A percentile compares a stretch with the other conserved stretches of the same genome.
Conservation (phyloP, 2,329 filamentous ascomycete genomes). For the Hansfordia pulvinata region DNA sequence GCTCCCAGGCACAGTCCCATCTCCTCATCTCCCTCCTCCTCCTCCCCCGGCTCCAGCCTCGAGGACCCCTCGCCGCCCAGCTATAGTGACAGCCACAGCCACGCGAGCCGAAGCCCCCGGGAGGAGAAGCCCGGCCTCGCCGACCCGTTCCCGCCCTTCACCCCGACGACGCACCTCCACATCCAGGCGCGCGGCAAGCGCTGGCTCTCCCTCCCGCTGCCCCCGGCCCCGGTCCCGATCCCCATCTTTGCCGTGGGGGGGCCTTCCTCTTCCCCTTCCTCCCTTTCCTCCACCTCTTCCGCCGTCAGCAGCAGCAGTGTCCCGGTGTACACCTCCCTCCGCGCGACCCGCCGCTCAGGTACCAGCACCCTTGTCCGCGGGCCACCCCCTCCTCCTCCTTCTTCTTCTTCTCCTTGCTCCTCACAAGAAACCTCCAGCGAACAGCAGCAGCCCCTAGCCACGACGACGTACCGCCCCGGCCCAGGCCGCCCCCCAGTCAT, state of each 20-base stretch:
- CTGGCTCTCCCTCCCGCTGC: constrained; percentile 25
- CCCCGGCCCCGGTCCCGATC: constrained; percentile 24
- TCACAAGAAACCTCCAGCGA: constrained; percentile 5
- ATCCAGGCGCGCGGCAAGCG: constrained; percentile 32
- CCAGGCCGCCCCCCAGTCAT: constrained; percentile 37
- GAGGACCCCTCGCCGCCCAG: no score
- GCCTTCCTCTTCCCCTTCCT: constrained; percentile 8
- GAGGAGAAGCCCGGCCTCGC: background rate
- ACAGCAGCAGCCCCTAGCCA: constrained; percentile 22
- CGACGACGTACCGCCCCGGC: constrained; percentile 43
- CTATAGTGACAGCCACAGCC: no score
- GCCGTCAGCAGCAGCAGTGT: constrained; percentile 20
- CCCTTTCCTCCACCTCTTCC: constrained; percentile 1
- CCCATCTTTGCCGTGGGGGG: constrained; percentile 26
- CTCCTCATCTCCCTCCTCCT: background rate
- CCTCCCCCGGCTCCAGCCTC: background rate
- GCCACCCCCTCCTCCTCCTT: no score
- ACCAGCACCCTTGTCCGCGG: constrained; percentile 34
- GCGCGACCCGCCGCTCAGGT: constrained; percentile 30
- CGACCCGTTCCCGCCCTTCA: constrained; percentile 16
- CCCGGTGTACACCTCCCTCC: constrained; percentile 36
- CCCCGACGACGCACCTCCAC: constrained; percentile 29
- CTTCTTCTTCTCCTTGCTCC: no score
- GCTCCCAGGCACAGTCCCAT: no score
- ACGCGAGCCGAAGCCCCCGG: background rate